These are phyloP conservation scores for Globisporangium paddicum DNA, from an alignment of 352 stramenopile species.

Conservation along the genomic window DNA sequence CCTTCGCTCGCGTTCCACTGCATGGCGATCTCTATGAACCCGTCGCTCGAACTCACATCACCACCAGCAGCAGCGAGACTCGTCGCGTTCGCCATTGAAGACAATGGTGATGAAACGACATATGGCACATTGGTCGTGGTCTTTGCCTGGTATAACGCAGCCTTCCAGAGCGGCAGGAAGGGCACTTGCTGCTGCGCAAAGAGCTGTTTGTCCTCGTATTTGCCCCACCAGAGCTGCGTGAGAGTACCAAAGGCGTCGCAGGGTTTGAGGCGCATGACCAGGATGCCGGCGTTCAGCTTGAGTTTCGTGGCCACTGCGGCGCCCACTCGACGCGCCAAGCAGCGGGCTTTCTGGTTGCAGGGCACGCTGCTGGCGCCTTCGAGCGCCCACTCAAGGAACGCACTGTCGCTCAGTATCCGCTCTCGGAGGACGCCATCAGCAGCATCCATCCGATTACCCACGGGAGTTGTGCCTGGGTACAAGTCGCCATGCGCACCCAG, in stretches of 20 bases:
- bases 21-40: conserved; percentile 49
- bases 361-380: conserved; percentile 36
- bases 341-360: conserved; percentile 32
- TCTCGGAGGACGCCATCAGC: conserved; percentile 17
- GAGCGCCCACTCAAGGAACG: conserved; percentile 49
- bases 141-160: conserved; percentile 49
- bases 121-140: conserved; percentile 27
- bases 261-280: conserved; percentile 41
- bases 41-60: neutral
- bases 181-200: conserved; percentile 23
- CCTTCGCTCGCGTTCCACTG: conserved; percentile 56
- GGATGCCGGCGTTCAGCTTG: conserved; percentile 39
- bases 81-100: neutral
- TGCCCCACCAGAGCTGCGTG: conserved; percentile 61
- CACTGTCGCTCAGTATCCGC: conserved; percentile 27
- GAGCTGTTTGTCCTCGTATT: conserved; percentile 26
- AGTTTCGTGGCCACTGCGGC: conserved; percentile 44
- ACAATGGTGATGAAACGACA: conserved; percentile 19
- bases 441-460: conserved; percentile 23
- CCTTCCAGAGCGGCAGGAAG: conserved; percentile 60
- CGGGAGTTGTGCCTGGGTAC: conserved; percentile 26
- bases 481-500: conserved; percentile 53
- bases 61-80: neutral
- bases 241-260: conserved; percentile 50
- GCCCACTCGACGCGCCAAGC: conserved; percentile 43